phyloP scores from a whole-genome alignment of 2,329 filamentous ascomycete species.

The Venturia effusa region DNA sequence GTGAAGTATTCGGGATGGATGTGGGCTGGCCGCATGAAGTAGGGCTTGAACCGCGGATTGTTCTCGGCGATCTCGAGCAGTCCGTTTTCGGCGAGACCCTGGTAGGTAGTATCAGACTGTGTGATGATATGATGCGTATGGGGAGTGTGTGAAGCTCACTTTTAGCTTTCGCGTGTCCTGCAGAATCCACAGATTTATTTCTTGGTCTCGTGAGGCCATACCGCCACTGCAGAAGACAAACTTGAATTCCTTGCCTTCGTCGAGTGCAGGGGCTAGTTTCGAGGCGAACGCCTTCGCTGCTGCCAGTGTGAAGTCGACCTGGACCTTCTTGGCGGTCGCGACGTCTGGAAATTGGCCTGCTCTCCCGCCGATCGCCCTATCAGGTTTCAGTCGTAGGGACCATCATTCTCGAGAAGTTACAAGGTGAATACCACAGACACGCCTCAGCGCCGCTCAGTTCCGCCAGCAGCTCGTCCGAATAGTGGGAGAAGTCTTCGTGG shows the following conservation, averaged over 20 bases:
- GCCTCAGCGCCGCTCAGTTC: conserved; percentile 54
- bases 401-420: no score
- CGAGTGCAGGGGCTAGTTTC: neutral
- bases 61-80: neutral
- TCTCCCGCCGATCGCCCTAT: neutral
- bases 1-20: neutral
- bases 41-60: neutral
- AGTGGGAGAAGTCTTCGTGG: conserved; percentile 54
- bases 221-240: conserved; percentile 9
- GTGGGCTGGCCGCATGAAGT: neutral
- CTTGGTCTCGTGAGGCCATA: neutral
- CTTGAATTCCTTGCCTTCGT: neutral
- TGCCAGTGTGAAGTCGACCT: neutral
- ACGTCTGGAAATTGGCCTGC: neutral
- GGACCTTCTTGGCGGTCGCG: neutral
- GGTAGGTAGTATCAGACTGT: neutral
- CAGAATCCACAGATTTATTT: neutral
- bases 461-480: conserved; percentile 45
- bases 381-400: no score
- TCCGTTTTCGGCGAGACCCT: conserved; percentile 1
- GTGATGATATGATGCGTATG: no score
- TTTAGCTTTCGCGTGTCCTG: neutral
- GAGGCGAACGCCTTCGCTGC: conserved; percentile 2
- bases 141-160: neutral
- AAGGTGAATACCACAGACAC: conserved; percentile 61